phyloP scores from a whole-genome alignment of 2,329 filamentous ascomycete genomes.

The Plenodomus lindquistii region DNA sequence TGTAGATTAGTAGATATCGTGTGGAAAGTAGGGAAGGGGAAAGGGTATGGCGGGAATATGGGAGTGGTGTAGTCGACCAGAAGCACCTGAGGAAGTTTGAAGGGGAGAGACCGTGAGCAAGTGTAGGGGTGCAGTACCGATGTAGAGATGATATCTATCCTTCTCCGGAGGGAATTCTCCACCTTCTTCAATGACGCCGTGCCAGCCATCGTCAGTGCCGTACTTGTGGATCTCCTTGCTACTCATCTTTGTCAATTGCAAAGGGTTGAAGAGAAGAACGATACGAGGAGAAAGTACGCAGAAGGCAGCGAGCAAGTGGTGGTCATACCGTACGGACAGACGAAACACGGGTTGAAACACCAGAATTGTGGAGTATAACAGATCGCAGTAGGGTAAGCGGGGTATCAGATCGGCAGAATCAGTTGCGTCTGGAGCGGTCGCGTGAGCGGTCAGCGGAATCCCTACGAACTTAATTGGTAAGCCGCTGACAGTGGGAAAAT shows the following conservation, averaged over 20 bases:
- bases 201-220: conserved; percentile 54
- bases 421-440: conserved; percentile 5
- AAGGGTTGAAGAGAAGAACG: background rate
- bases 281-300: too few species aligned
- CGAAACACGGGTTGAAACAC: background rate
- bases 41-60: background rate
- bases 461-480: conserved; percentile 8
- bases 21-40: too few species aligned
- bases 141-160: conserved; percentile 60
- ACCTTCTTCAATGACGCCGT: conserved; percentile 54
- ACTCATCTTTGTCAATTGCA: conserved; percentile 4
- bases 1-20: too few species aligned
- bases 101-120: background rate
- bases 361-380: background rate
- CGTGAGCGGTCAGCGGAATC: conserved; percentile 10
- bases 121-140: conserved; percentile 41
- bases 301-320: too few species aligned
- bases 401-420: background rate
- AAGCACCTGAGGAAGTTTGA: background rate
- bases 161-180: conserved; percentile 56
- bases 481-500: background rate
- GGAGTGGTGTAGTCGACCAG: background rate
- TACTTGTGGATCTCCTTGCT: conserved; percentile 39
- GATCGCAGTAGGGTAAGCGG: background rate
- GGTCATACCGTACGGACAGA: too few species aligned